Percentiles rank a stretch among this genome's conserved stretches.
These are phyloP conservation scores for Capillidium rhysosporum DNA, from an alignment of 371 early-diverging fungal genomes.

Conservation along the genomic window DNA sequence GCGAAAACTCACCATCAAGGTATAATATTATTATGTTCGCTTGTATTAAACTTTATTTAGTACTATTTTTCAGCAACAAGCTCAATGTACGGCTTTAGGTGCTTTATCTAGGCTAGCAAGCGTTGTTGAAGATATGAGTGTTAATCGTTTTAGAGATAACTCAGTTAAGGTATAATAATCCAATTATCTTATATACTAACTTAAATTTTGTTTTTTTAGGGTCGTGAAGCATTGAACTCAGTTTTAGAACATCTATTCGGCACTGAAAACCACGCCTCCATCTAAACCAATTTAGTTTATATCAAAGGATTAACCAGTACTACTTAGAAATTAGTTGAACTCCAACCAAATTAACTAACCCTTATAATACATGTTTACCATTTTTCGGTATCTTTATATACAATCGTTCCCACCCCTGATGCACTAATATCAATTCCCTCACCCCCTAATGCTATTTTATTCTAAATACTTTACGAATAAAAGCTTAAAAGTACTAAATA, in stretches of 20 bases:
- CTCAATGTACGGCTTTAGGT: slow-evolving; percentile 55
- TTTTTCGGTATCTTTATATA: too few species aligned
- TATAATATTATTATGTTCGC: slow-evolving; percentile 8
- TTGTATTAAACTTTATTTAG: slow-evolving; percentile 14
- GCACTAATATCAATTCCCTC: too few species aligned
- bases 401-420: too few species aligned
- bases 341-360: too few species aligned
- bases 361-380: too few species aligned
- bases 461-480: too few species aligned
- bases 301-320: too few species aligned
- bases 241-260: slow-evolving; percentile 2
- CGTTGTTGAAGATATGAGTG: slow-evolving; percentile 70
- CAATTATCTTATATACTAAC: not conserved
- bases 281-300: too few species aligned
- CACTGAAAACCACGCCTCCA: not conserved
- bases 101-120: slow-evolving; percentile 49
- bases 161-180: slow-evolving; percentile 31
- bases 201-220: not conserved
- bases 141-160: slow-evolving; percentile 71
- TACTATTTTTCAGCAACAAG: slow-evolving; percentile 62
- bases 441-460: too few species aligned
- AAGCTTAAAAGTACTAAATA: too few species aligned
- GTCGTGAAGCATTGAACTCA: not conserved
- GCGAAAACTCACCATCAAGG: slow-evolving; percentile 21
- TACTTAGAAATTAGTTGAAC: too few species aligned